Conservation (phyloP, 306 rosid species). For the Corylus heterophylla region DNA sequence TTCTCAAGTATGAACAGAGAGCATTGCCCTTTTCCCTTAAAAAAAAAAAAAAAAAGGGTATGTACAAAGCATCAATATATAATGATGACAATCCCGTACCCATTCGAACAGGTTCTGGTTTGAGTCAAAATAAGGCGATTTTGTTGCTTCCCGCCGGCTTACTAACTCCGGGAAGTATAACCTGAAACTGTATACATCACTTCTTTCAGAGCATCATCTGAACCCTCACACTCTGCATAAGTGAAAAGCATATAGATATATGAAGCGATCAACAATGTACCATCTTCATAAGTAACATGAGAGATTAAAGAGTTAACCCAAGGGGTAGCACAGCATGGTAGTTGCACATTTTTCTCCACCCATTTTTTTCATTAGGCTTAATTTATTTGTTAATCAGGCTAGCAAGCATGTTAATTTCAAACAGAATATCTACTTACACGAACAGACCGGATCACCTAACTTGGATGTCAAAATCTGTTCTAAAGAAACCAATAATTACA, state of each 20-base stretch:
- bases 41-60: slow-evolving; percentile 1
- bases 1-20: slow-evolving; percentile 50
- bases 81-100: slow-evolving; percentile 40
- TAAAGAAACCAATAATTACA: too few relatives aligned
- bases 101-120: slow-evolving; percentile 63
- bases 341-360: too few relatives aligned
- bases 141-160: slow-evolving; percentile 69
- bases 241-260: not conserved
- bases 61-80: slow-evolving; percentile 7
- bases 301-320: not conserved
- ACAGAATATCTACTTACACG: too few relatives aligned
- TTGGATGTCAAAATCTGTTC: too few relatives aligned
- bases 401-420: too few relatives aligned
- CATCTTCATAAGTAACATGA: not conserved
- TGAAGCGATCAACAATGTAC: slow-evolving; percentile 8
- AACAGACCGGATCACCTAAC: too few relatives aligned
- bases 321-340: not conserved
- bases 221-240: slow-evolving; percentile 78
- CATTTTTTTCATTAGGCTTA: too few relatives aligned
- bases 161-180: slow-evolving; percentile 74
- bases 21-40: too few relatives aligned
- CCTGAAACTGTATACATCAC: slow-evolving; percentile 82
- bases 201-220: slow-evolving; percentile 80
- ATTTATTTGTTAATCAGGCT: too few relatives aligned
- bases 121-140: slow-evolving; percentile 42